Base-by-base conservation (phyloP, 2,329 filamentous ascomycete species). In the Zymoseptoria ardabiliae region DNA sequence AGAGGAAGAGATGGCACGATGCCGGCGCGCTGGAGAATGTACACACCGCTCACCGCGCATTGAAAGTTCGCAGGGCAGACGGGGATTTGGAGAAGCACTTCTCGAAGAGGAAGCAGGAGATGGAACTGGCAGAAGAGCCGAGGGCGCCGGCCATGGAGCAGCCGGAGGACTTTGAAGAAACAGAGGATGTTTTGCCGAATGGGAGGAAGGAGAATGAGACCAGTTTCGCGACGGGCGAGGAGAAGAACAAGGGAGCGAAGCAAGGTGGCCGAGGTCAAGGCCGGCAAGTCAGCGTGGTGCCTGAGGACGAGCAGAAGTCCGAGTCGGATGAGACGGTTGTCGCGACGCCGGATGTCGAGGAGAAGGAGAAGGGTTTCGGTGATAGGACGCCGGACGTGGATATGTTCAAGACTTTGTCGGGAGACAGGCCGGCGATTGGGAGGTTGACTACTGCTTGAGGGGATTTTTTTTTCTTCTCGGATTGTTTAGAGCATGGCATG, bases 11-110 rank as follows among this genome's bases (percentile, higher is more conserved):
- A 20, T 73, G 70, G 71, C 65, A 66, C 19, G 62, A 66, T 19
- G 68, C 69, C 17, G 71, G 72, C 8, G 71, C 70, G 17, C 58
- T 73, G 8, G 71, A 73, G 58, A 73, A 71, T 45, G 65, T 70
- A 17, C 59, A 64, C n/a, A 70, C 70, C 2, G 69, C 71, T 2
- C 58, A 69, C 8, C 56, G 65, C 7, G 70, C 71, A 1, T 56
- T 73, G 17, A 52, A 65, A 23, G 66, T 65, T 4, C 54, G 61
- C 11, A 66, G 68, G 45, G 56, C 67, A 19, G 66, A 70, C 50
- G 61, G 69, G 10, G 66, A 70, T 50, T 55, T 74, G 17, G 64
- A 72, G 17, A 61, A 62, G 53, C 58, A 70, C 19, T 72, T 72
- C 53, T 61, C 60, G 45, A 63, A 66, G 58, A 58, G 69, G 6